Conservation (phyloP, 305 asterid species). For the Solanum chacoense region DNA sequence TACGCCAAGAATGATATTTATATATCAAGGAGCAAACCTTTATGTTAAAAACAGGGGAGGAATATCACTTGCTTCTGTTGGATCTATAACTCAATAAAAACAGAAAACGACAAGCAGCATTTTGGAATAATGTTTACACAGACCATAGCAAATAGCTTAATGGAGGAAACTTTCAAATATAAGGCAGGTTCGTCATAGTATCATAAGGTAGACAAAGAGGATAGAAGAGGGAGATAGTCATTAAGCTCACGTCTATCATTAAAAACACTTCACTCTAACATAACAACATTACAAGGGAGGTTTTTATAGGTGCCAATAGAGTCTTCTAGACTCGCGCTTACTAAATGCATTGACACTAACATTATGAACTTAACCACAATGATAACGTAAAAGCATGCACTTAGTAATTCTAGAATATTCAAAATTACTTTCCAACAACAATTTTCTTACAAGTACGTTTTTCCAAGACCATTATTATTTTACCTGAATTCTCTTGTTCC, state of each 20-base stretch:
- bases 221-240: background rate
- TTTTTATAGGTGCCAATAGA: background rate
- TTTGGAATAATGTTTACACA: background rate
- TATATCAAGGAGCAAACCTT: background rate
- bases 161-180: background rate
- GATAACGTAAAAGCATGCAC: background rate
- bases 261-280: background rate
- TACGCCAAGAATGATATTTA: background rate
- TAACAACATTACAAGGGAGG: background rate
- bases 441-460: background rate
- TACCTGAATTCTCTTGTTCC: conserved; percentile 90
- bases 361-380: background rate
- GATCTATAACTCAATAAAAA: background rate
- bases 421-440: background rate
- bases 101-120: background rate
- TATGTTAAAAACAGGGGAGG: background rate
- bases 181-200: background rate
- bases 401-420: background rate
- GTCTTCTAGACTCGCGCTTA: background rate
- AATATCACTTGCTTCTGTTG: background rate
- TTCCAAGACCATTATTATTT: background rate
- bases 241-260: background rate
- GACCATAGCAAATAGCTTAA: background rate
- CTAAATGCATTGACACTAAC: background rate
- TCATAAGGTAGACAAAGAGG: background rate